These are phyloP conservation scores for Saturnispora diversa DNA, from an alignment of 805 yeast genomes.

Conservation along the genomic window DNA sequence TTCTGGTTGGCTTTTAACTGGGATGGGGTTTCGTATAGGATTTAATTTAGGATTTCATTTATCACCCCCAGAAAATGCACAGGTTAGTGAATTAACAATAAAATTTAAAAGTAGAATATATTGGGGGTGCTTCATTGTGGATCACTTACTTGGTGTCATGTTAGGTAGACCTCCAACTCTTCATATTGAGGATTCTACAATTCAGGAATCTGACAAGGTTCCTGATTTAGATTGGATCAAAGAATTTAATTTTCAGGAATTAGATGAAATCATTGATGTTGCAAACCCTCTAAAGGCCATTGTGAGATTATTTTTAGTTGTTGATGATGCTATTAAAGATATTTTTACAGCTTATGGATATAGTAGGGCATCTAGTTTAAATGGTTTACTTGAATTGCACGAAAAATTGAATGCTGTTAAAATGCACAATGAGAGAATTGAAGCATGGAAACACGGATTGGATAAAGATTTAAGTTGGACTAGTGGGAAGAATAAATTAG, in stretches of 20 bases:
- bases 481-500: conserved; percentile 19
- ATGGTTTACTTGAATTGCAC: neutral
- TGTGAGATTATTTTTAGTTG: conserved; percentile 35
- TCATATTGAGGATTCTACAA: conserved; percentile 49
- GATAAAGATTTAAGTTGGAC: conserved; percentile 47
- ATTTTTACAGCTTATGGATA: conserved; percentile 27
- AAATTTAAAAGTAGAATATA: conserved; percentile 52
- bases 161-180: conserved; percentile 52
- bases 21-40: conserved; percentile 58
- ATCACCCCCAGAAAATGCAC: conserved; percentile 36
- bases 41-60: conserved; percentile 57
- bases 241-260: conserved; percentile 39
- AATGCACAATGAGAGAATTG: conserved; percentile 8
- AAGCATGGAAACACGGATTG: conserved; percentile 41
- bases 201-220: conserved; percentile 49
- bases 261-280: conserved; percentile 27
- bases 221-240: conserved; percentile 60
- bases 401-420: conserved; percentile 1
- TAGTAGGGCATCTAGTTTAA: neutral
- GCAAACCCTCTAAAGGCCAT: conserved; percentile 37
- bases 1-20: conserved; percentile 56
- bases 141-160: conserved; percentile 51
- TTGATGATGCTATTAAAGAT: conserved; percentile 39
- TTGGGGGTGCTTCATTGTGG: conserved; percentile 63
- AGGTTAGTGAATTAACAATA: conserved; percentile 41